Evolutionary conservation across 2,329 filamentous ascomycete genomes (phyloP).

Genomic region (Cyphellophora europaea): DNA sequence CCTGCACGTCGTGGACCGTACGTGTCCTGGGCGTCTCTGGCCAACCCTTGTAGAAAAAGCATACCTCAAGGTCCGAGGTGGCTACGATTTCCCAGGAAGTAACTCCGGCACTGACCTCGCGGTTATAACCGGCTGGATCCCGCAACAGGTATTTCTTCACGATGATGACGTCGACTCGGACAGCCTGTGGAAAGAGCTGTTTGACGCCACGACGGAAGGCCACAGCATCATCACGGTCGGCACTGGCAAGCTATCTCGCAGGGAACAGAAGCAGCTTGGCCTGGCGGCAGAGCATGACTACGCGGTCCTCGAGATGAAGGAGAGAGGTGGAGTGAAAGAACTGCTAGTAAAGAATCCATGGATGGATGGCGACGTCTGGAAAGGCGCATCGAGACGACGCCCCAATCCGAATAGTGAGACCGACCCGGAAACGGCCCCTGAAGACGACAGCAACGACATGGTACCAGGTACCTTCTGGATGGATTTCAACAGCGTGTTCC

Average conservation of each 20-base stretch:
- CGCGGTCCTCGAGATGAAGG: conserved; percentile 71
- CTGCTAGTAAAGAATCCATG: conserved; percentile 93
- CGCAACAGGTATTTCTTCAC: conserved; percentile 87
- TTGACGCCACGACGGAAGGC: conserved; percentile 62
- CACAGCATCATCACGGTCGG: conserved; percentile 85
- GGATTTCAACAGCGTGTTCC: conserved; percentile 72
- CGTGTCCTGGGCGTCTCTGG: conserved; percentile 75
- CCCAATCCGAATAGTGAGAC: conserved; percentile 11
- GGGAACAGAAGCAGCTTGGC: conserved; percentile 71
- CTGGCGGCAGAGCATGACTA: conserved; percentile 90
- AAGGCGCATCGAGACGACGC: conserved; percentile 18
- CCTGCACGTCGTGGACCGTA: conserved; percentile 79
- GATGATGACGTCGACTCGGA: conserved; percentile 71
- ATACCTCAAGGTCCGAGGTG: conserved; percentile 87
- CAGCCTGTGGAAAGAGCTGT: conserved; percentile 68
- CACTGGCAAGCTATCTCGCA: conserved; percentile 68
- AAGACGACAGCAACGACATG: conserved; percentile 13
- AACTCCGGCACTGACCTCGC: conserved; percentile 94
- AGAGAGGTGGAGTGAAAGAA: conserved; percentile 51
- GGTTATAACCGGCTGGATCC: conserved; percentile 91
- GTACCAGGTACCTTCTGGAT: conserved; percentile 86
- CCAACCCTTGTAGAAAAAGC: conserved; percentile 91
- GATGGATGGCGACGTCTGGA: conserved; percentile 56
- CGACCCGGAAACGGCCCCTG: conserved; percentile 2
- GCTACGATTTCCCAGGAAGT: conserved; percentile 95